Evolutionary conservation across 257 asterid species (phyloP), one percentile per base, ranked within the genome.

Genomic region (Nicotiana tabacum): DNA sequence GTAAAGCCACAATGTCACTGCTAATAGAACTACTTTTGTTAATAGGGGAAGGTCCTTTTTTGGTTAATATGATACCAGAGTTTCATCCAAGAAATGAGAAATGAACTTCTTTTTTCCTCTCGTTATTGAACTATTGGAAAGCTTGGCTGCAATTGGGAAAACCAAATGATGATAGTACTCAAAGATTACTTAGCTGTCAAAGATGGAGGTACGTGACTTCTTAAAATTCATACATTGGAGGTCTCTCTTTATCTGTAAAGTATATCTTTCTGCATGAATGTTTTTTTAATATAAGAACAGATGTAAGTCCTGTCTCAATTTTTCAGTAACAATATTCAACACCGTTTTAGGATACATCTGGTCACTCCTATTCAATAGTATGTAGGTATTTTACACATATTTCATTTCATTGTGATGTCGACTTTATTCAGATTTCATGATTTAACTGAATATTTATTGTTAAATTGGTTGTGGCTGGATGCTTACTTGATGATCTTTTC

Each of bases 11-110:
- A 0, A 16, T 74, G 27, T 46, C 78, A 4, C 55, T 83, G 64
- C 29, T 80, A 27, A 80, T 62, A 12, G 77, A 80, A 29, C 27
- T 65, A 35, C 77, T 81, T 66, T 48, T 74, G 39, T 74, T 74
- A 74, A 76, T 76, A 7, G 80, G 64, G 64, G 80, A 76, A 51
- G 80, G 64, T 8, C 46, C 80, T 51, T 76, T 29, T 76, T 76
- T 76, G 80, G 46, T 76, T 51, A 76, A 76, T 51, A 76, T 76
- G 80, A 76, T 76, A 13, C 80, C 80, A 16, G 0, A 76, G 30
- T 32, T 74, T 74, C 79, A 24, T 48, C 24, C 51, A 13, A 24
- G 61, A 74, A 48, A 48, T 74, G 21, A 48, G 61, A 74, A 24
- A 46, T 74, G 39, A 74, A 48, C 15, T 3, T 72, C 61, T 46